These are phyloP conservation scores for Nitzschia sp. DNA, from an alignment of 108 stramenopile species.

Conservation along the genomic window DNA sequence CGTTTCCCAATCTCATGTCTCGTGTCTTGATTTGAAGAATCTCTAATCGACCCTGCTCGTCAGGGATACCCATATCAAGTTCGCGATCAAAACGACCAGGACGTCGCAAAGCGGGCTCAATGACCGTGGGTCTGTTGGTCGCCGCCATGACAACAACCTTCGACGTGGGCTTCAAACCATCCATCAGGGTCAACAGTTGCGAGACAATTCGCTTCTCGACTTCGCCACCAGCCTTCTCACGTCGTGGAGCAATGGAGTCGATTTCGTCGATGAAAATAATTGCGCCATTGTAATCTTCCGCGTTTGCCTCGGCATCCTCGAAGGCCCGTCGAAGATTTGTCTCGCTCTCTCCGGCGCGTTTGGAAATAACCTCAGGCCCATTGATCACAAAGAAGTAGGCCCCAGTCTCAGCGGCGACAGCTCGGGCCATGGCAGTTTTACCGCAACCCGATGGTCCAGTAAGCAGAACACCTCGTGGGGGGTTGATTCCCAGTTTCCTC, in stretches of 20 bases:
- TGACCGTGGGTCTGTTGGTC: slow-evolving; percentile 90
- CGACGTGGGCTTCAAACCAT: slow-evolving; percentile 88
- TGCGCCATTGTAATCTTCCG: slow-evolving; percentile 87
- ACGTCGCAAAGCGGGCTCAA: slow-evolving; percentile 94
- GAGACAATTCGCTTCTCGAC: slow-evolving; percentile 97
- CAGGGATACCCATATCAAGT: slow-evolving; percentile 93
- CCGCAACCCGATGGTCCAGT: slow-evolving; percentile 98
- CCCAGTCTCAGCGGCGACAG: slow-evolving; percentile 95
- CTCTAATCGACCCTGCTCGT: slow-evolving; percentile 86
- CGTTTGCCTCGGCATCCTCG: slow-evolving; percentile 90
- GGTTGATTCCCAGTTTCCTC: slow-evolving; percentile 90
- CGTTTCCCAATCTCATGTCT: slow-evolving; percentile 85
- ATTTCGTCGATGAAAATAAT: slow-evolving; percentile 99
- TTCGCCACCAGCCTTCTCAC: slow-evolving; percentile 94
- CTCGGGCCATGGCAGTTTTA: slow-evolving; percentile 95
- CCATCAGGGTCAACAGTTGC: slow-evolving; percentile 95
- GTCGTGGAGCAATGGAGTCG: slow-evolving; percentile 97
- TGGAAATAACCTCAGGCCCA: slow-evolving; percentile 97
- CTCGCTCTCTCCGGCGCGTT: slow-evolving; percentile 93
- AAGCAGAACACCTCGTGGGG: slow-evolving; percentile 95
- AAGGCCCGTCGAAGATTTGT: slow-evolving; percentile 88
- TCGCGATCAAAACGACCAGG: slow-evolving; percentile 98
- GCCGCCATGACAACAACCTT: slow-evolving; percentile 97
- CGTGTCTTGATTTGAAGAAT: slow-evolving; percentile 96
- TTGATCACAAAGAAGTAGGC: slow-evolving; percentile 97